These are phyloP conservation scores for Penicillium desertorum DNA, from an alignment of 495 filamentous ascomycete species.

Conservation along the genomic window DNA sequence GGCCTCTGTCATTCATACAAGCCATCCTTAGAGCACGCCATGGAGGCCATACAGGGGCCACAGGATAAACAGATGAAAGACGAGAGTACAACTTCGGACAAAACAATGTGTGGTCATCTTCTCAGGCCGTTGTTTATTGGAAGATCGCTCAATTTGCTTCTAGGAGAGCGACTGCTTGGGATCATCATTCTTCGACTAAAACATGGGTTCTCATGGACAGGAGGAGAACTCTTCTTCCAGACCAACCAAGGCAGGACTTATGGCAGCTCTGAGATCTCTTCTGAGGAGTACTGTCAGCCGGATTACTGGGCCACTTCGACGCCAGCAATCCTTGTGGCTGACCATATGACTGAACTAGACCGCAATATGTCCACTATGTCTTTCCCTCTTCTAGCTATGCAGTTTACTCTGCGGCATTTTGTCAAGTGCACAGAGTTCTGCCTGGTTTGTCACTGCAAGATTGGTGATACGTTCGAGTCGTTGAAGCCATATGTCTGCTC, in stretches of 20 bases:
- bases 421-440: constrained; percentile 86
- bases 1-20: constrained; percentile 53
- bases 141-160: constrained; percentile 64
- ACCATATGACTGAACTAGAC: constrained; percentile 49
- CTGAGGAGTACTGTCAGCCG: constrained; percentile 15
- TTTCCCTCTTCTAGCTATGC: constrained; percentile 73
- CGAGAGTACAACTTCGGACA: background rate
- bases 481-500: constrained; percentile 90
- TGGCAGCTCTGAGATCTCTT: constrained; percentile 4
- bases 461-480: constrained; percentile 73
- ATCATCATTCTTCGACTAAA: constrained; percentile 60
- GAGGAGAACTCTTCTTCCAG: constrained; percentile 62
- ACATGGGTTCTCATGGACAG: constrained; percentile 62
- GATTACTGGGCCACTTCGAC: constrained; percentile 31
- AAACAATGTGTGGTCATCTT: constrained; percentile 11
- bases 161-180: constrained; percentile 64
- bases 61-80: constrained; percentile 7
- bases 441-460: constrained; percentile 76
- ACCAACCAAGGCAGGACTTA: constrained; percentile 39
- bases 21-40: constrained; percentile 40
- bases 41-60: constrained; percentile 47
- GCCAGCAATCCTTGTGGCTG: constrained; percentile 40
- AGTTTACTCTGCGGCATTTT: constrained; percentile 78
- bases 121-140: constrained; percentile 66
- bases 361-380: constrained; percentile 36